phyloP scores from a whole-genome alignment of 1,284 basidiomycete species.

The Lentinula novae-zelandiae region DNA sequence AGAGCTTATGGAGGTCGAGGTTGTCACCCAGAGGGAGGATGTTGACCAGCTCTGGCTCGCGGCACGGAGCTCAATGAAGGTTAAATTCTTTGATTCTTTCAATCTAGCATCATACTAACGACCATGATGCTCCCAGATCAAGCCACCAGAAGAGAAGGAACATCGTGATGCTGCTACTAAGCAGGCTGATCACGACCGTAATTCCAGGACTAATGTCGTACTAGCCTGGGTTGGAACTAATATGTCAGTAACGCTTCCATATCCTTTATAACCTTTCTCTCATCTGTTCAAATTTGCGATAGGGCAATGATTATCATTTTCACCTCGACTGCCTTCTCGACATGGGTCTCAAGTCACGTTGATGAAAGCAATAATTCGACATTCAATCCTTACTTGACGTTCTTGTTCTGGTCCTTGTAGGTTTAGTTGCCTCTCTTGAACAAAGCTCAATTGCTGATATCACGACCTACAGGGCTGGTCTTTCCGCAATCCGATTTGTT shows the following conservation, averaged over 20 bases:
- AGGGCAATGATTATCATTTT: slow-evolving; percentile 79
- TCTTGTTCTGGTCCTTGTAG: slow-evolving; percentile 79
- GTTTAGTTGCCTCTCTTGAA: slow-evolving; percentile 28
- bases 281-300: slow-evolving; percentile 11
- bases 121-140: slow-evolving; percentile 28
- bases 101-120: not conserved
- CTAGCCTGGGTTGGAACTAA: slow-evolving; percentile 84
- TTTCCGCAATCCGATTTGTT: slow-evolving; percentile 75
- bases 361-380: slow-evolving; percentile 39
- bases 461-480: slow-evolving; percentile 53
- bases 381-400: slow-evolving; percentile 85
- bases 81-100: not conserved
- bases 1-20: slow-evolving; percentile 80
- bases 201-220: slow-evolving; percentile 81
- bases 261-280: slow-evolving; percentile 11
- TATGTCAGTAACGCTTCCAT: slow-evolving; percentile 46
- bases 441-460: not conserved
- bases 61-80: slow-evolving; percentile 58
- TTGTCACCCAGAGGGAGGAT: slow-evolving; percentile 79
- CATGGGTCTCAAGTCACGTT: slow-evolving; percentile 56
- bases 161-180: slow-evolving; percentile 86
- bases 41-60: slow-evolving; percentile 84
- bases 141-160: slow-evolving; percentile 67
- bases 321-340: slow-evolving; percentile 72
- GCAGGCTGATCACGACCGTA: slow-evolving; percentile 82